These are phyloP conservation scores for Paecilomyces dactylethromorphus DNA, from an alignment of 2,329 filamentous ascomycete genomes.

Conservation along the genomic window DNA sequence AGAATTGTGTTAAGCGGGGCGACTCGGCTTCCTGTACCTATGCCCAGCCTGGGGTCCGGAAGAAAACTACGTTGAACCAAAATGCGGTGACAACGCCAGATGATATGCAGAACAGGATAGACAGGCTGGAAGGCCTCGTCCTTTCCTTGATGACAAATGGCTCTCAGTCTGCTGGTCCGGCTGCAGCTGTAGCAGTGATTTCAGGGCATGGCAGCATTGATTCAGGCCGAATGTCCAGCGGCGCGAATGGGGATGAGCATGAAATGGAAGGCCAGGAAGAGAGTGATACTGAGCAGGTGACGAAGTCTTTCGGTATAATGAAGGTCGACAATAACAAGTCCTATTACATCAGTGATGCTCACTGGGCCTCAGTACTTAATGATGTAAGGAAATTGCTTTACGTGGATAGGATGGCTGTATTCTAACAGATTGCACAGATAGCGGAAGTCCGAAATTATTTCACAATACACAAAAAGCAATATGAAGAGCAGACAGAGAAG, in stretches of 20 bases:
- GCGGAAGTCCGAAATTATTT: slow-evolving; percentile 93
- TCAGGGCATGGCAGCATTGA: slow-evolving; percentile 34
- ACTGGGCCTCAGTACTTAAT: slow-evolving; percentile 73
- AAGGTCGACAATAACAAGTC: slow-evolving; percentile 75
- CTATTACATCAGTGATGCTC: slow-evolving; percentile 73
- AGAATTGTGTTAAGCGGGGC: slow-evolving; percentile 87
- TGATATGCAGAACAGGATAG: slow-evolving; percentile 98
- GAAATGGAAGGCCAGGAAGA: slow-evolving; percentile 54
- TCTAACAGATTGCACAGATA: slow-evolving; percentile 47
- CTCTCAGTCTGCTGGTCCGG: slow-evolving; percentile 52
- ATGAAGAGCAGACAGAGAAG: slow-evolving; percentile 73
- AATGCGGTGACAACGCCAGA: slow-evolving; percentile 61
- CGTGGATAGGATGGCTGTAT: background rate
- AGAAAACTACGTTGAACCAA: slow-evolving; percentile 58
- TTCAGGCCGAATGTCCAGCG: slow-evolving; percentile 31
- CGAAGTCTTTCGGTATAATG: slow-evolving; percentile 71
- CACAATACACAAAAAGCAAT: slow-evolving; percentile 74
- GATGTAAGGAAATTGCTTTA: slow-evolving; percentile 45
- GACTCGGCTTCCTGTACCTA: slow-evolving; percentile 80
- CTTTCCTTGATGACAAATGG: slow-evolving; percentile 91
- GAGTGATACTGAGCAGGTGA: slow-evolving; percentile 64
- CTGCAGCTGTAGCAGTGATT: slow-evolving; percentile 55
- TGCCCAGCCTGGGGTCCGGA: slow-evolving; percentile 60
- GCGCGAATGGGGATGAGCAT: slow-evolving; percentile 44
- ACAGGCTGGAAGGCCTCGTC: slow-evolving; percentile 86